Evolutionary conservation across 2,329 filamentous ascomycete genomes (phyloP).

Genomic region (Teratosphaeria nubilosa): DNA sequence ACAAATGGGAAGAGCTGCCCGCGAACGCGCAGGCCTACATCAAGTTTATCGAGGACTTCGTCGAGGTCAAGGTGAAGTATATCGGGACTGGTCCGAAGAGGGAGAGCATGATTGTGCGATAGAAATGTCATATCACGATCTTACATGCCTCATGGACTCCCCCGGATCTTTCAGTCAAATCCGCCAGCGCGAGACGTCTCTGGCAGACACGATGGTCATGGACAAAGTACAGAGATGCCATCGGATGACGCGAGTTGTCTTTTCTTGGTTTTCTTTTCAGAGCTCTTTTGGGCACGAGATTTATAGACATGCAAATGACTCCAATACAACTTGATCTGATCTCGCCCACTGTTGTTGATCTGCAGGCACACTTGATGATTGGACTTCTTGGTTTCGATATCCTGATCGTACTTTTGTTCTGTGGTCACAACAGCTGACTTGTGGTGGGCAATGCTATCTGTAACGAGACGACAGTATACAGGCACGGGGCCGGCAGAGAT

Average conservation of each 20-base stretch:
- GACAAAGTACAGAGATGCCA: background rate
- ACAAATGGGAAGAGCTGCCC: constrained; percentile 54
- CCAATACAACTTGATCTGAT: background rate
- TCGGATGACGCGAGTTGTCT: background rate
- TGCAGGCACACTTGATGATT: too few relatives aligned
- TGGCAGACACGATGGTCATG: background rate
- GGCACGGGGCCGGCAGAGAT: too few relatives aligned
- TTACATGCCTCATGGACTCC: background rate
- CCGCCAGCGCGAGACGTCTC: background rate
- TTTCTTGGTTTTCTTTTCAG: background rate
- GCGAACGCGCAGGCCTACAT: constrained; percentile 56
- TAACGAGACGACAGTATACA: too few relatives aligned
- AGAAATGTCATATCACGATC: constrained; percentile 2
- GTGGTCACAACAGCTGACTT: too few relatives aligned
- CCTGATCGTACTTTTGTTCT: too few relatives aligned
- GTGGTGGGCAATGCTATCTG: too few relatives aligned
- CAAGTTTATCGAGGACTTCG: constrained; percentile 55
- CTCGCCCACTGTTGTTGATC: background rate
- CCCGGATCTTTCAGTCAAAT: background rate
- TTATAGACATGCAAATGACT: background rate
- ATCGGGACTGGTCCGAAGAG: constrained; percentile 58
- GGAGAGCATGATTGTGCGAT: constrained; percentile 53
- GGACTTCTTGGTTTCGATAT: too few relatives aligned
- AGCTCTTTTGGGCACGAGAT: background rate
- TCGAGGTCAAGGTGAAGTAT: constrained; percentile 53